Conservation (phyloP, 2,329 filamentous ascomycete genomes). For the Alternaria alternata region DNA sequence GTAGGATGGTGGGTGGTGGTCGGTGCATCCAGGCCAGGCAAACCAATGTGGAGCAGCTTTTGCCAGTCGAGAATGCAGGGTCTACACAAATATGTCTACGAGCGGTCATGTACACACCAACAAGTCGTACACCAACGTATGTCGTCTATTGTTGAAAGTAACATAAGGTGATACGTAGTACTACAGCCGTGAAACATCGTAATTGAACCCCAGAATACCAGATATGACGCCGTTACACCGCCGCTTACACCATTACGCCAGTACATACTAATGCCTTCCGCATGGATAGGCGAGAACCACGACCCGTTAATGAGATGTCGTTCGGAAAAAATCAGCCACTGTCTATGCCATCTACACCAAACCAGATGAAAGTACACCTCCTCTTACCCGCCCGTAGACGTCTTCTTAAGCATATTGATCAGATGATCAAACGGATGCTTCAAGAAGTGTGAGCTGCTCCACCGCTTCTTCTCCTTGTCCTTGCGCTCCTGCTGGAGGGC, state of each 20-base stretch:
- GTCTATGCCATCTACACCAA: constrained; percentile 33
- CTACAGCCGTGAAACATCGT: constrained; percentile 13
- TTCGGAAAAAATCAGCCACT: constrained; percentile 12
- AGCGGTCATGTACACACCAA: not conserved
- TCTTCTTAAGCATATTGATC: constrained; percentile 2
- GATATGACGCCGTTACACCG: constrained; percentile 36
- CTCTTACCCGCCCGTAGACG: not conserved
- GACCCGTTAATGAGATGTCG: constrained; percentile 4
- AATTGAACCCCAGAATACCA: constrained; percentile 3
- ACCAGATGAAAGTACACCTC: not conserved
- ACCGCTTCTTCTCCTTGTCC: constrained; percentile 10
- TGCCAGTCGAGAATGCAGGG: constrained; percentile 16
- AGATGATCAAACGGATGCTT: constrained; percentile 2
- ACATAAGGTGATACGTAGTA: constrained; percentile 4
- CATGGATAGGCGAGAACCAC: not conserved
- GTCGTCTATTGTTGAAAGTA: constrained; percentile 14
- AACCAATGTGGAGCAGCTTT: constrained; percentile 16
- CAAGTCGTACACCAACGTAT: not conserved
- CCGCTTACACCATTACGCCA: constrained; percentile 32
- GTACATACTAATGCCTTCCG: constrained; percentile 33
- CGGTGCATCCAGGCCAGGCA: constrained; percentile 24
- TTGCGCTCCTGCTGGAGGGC: constrained; percentile 4
- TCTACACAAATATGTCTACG: not conserved
- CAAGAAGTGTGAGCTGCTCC: not conserved
- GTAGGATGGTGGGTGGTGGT: constrained; percentile 22